A percentile compares a stretch with the other conserved stretches of the same genome.
These are phyloP conservation scores for Diaporthe longicolla DNA, from an alignment of 2,329 filamentous ascomycete genomes.

Conservation along the genomic window DNA sequence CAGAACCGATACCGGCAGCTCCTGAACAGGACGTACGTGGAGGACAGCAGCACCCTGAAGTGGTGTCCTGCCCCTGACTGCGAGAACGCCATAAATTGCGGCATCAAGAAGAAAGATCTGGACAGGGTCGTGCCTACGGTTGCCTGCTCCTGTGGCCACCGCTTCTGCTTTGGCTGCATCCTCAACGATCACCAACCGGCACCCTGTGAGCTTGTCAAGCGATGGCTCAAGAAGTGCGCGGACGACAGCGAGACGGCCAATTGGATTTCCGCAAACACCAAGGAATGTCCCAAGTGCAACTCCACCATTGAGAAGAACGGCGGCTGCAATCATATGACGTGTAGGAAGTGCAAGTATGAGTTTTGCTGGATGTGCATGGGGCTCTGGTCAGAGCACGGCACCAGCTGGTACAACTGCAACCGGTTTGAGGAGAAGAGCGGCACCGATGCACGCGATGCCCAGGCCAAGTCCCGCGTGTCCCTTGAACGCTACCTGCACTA, in stretches of 20 bases:
- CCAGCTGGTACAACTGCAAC: slow-evolving; percentile 99
- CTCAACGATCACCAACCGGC: slow-evolving; percentile 93
- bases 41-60: slow-evolving; percentile 94
- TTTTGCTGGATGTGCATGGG: slow-evolving; percentile 99
- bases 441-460: slow-evolving; percentile 88
- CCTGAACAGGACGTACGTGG: slow-evolving; percentile 93
- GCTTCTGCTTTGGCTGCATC: slow-evolving; percentile 96
- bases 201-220: slow-evolving; percentile 91
- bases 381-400: slow-evolving; percentile 97
- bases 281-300: slow-evolving; percentile 95
- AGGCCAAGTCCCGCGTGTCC: slow-evolving; percentile 90
- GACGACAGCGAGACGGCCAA: slow-evolving; percentile 99
- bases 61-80: slow-evolving; percentile 99
- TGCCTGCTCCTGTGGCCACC: slow-evolving; percentile 84
- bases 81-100: slow-evolving; percentile 90
- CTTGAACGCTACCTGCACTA: slow-evolving; percentile 98
- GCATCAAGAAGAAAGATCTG: slow-evolving; percentile 89
- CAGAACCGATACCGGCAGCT: slow-evolving; percentile 82
- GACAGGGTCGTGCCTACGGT: slow-evolving; percentile 91
- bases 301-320: slow-evolving; percentile 99
- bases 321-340: slow-evolving; percentile 98
- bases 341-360: slow-evolving; percentile 93
- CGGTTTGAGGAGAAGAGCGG: slow-evolving; percentile 97
- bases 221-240: slow-evolving; percentile 97
- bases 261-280: slow-evolving; percentile 99